phyloP scores from a whole-genome alignment of 768 basidiomycete genomes.

The Flagelloscypha sp. region DNA sequence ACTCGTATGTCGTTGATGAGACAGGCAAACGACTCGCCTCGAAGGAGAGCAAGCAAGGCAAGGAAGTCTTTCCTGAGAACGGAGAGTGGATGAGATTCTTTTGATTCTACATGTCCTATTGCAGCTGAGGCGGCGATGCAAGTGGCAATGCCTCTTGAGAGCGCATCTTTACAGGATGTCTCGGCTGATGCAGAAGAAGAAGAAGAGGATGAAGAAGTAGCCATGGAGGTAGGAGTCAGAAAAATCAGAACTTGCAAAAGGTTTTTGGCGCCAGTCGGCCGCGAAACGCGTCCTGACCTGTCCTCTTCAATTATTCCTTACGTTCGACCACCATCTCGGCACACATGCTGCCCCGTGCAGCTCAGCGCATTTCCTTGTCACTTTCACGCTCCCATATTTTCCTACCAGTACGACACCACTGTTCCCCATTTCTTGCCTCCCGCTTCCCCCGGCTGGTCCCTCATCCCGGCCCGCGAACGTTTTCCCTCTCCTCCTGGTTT shows the following conservation, averaged over 20 bases:
- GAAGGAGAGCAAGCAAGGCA: conserved; percentile 50
- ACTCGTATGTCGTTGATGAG: no score
- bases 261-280: conserved; percentile 4
- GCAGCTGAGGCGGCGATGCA: conserved; percentile 29
- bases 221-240: conserved; percentile 4
- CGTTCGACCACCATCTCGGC: conserved; percentile 3
- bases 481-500: conserved; percentile 22
- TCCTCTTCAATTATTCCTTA: conserved; percentile 11
- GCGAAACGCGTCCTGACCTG: no score
- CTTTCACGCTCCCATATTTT: conserved; percentile 9
- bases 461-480: conserved; percentile 13
- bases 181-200: conserved; percentile 17
- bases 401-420: conserved; percentile 12
- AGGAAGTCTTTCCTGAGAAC: conserved; percentile 48
- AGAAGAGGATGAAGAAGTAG: not conserved
- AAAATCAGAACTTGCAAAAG: conserved; percentile 1
- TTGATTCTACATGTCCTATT: conserved; percentile 12
- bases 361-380: conserved; percentile 6
- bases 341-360: conserved; percentile 3
- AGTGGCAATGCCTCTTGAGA: conserved; percentile 26
- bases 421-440: conserved; percentile 31
- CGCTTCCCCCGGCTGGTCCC: conserved; percentile 43
- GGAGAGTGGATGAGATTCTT: conserved; percentile 20
- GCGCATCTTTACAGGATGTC: no score
- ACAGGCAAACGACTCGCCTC: no score